Base-by-base conservation (phyloP, 2,329 filamentous ascomycete genomes). In the Microdochium bolleyi region DNA sequence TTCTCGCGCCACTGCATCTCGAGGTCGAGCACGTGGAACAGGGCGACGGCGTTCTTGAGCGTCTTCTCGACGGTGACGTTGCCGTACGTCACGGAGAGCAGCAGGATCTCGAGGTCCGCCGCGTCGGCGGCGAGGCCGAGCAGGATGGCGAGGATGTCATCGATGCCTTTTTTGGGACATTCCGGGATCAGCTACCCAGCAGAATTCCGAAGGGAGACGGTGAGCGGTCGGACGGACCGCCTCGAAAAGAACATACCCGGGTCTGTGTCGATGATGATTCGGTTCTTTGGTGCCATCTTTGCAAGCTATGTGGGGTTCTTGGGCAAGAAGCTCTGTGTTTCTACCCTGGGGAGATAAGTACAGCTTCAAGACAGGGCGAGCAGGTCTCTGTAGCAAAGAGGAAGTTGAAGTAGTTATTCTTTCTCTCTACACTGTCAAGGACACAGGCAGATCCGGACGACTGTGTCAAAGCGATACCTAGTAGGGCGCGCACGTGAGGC, bases 241-340 rank as follows among this genome's bases (percentile, higher is more conserved):
- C n/a, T n/a, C n/a, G n/a, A 38, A n/a, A 1, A 25, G 32, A 2
- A 58, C 67, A 59, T 76, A 89, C 92, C 73, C 60, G 92, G 92
- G 67, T 97, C 94, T 2, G 92, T 97, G 66, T 99, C 94, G 63
- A 99, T 94, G 62, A 99, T 96, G 60, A 99, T 85, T 63, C 87
- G 84, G 62, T 81, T 83, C 61, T 82, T 83, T 25, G 84, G 79
- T 52, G 82, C 76, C 85, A 89, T 88, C 53, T 49, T 46, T 30
- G 11, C 27, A 30, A 30, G 27, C 11, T 30, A 11, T 30, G 5
- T 11, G 11, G 11, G 27, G 27, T 30, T 30, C 27, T 30, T n/a
- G n/a, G n/a, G n/a, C n/a, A n/a, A n/a, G n/a, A n/a, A n/a, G n/a
- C n/a, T n/a, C n/a, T n/a, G n/a, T n/a, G n/a, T n/a, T n/a, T n/a